Evolutionary conservation across 805 yeast species (phyloP).

Genomic region (Ogataea populi-albae): DNA sequence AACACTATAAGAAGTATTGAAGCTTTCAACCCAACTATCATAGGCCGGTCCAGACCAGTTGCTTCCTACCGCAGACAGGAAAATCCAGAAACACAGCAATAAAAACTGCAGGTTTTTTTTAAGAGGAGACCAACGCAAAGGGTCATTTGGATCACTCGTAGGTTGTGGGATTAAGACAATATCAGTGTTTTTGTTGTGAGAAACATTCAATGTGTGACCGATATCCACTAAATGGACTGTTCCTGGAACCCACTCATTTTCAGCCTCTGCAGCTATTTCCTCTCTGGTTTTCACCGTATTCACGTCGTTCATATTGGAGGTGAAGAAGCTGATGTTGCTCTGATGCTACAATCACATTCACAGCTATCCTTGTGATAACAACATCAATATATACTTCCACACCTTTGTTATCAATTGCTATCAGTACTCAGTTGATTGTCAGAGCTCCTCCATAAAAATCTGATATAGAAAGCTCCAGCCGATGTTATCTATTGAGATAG

Average conservation of each 20-base stretch:
- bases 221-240: slow-evolving; percentile 49
- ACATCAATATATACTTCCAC: background rate
- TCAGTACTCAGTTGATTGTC: background rate
- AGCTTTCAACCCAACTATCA: slow-evolving; percentile 32
- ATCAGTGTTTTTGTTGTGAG: slow-evolving; percentile 25
- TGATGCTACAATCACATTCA: background rate
- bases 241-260: slow-evolving; percentile 39
- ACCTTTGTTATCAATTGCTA: background rate
- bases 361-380: background rate
- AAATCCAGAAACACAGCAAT: slow-evolving; percentile 37
- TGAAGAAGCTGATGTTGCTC: no score
- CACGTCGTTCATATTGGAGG: no score
- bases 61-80: slow-evolving; percentile 31
- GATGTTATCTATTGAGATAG: background rate
- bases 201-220: slow-evolving; percentile 23
- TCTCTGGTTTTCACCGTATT: background rate
- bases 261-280: slow-evolving; percentile 3
- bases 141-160: slow-evolving; percentile 38
- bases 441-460: background rate
- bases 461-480: slow-evolving; percentile 1
- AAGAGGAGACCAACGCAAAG: slow-evolving; percentile 32
- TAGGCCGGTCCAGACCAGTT: slow-evolving; percentile 37
- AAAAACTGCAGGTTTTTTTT: slow-evolving; percentile 36
- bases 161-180: slow-evolving; percentile 37
- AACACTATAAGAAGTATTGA: slow-evolving; percentile 31